phyloP scores from a whole-genome alignment of 2,329 filamentous ascomycete genomes.

The Ophiostoma sp. region DNA sequence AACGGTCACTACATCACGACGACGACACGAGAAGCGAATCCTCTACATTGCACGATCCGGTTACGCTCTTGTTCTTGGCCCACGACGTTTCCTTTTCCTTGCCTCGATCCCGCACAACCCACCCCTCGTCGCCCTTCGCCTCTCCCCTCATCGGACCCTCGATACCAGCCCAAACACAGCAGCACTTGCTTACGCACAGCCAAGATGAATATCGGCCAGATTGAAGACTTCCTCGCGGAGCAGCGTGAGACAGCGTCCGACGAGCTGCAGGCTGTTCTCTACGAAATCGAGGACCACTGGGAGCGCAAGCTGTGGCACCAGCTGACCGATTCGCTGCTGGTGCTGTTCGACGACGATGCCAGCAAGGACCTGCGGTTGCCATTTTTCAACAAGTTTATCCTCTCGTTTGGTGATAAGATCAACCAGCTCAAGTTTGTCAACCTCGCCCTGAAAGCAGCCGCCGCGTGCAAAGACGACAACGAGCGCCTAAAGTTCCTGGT shows the following conservation, averaged over 20 bases:
- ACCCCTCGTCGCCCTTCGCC: background rate
- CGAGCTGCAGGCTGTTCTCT: conserved; percentile 79
- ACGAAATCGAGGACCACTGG: conserved; percentile 94
- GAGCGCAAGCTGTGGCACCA: conserved; percentile 99
- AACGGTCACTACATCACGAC: conserved; percentile 14
- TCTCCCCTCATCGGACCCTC: background rate
- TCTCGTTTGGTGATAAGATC: conserved; percentile 96
- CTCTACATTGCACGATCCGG: conserved; percentile 1
- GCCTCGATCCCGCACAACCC: background rate
- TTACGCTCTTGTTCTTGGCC: background rate
- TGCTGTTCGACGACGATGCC: conserved; percentile 77
- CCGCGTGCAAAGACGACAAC: conserved; percentile 78
- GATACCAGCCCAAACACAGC: background rate
- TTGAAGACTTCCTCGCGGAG: conserved; percentile 85
- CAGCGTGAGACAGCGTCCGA: conserved; percentile 84
- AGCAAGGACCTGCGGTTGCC: conserved; percentile 79
- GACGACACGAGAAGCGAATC: conserved; percentile 14
- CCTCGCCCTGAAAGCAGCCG: conserved; percentile 78
- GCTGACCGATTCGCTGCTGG: conserved; percentile 79
- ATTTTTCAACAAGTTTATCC: conserved; percentile 91
- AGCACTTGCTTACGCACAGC: conserved; percentile 9
- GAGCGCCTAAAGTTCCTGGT: conserved; percentile 82
- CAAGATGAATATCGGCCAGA: conserved; percentile 76
- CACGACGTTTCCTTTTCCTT: background rate
- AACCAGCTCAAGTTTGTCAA: conserved; percentile 97